phyloP scores from a whole-genome alignment of 164 flowering plant species.

The Nymphaea colorata region DNA sequence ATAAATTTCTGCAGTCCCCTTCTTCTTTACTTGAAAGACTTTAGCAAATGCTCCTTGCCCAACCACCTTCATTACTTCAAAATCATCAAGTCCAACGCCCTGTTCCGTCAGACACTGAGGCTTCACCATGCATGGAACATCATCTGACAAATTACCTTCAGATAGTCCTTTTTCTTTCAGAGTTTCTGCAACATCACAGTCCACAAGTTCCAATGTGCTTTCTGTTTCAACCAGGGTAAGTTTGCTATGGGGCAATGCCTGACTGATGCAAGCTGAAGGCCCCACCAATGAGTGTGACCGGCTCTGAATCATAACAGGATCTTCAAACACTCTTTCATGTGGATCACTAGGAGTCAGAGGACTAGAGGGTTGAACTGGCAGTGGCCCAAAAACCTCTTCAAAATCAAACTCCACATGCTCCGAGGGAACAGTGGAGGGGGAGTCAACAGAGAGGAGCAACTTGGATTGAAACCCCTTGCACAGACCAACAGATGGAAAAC shows the following conservation, averaged over 20 bases:
- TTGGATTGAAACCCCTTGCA: conserved; percentile 22
- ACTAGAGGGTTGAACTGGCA: conserved; percentile 8
- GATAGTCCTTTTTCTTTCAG: conserved; percentile 6
- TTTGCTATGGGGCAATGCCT: conserved; percentile 8
- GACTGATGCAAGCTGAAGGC: conserved; percentile 55
- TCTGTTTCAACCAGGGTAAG: conserved; percentile 13
- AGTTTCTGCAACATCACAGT: conserved; percentile 15
- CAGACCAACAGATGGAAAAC: conserved; percentile 13
- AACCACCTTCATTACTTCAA: conserved; percentile 67
- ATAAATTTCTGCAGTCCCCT: conserved; percentile 48
- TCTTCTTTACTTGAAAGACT: conserved; percentile 69
- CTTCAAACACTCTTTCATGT: conserved; percentile 9
- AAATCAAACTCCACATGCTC: conserved; percentile 41
- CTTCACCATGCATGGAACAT: conserved; percentile 4
- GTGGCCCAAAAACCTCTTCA: conserved; percentile 53
- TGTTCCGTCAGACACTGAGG: background rate
- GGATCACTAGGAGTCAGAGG: conserved; percentile 13
- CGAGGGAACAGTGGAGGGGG: conserved; percentile 9
- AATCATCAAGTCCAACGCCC: conserved; percentile 57
- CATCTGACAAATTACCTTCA: conserved; percentile 1
- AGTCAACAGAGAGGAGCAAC: conserved; percentile 14
- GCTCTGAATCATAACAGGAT: conserved; percentile 43
- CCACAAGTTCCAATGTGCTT: conserved; percentile 10
- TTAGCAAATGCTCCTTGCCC: conserved; percentile 87
- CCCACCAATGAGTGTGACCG: conserved; percentile 66